Evolutionary conservation across 2,329 filamentous ascomycete genomes (phyloP), one percentile per base, ranked within the genome.

Genomic region (Xylariaceae sp.): DNA sequence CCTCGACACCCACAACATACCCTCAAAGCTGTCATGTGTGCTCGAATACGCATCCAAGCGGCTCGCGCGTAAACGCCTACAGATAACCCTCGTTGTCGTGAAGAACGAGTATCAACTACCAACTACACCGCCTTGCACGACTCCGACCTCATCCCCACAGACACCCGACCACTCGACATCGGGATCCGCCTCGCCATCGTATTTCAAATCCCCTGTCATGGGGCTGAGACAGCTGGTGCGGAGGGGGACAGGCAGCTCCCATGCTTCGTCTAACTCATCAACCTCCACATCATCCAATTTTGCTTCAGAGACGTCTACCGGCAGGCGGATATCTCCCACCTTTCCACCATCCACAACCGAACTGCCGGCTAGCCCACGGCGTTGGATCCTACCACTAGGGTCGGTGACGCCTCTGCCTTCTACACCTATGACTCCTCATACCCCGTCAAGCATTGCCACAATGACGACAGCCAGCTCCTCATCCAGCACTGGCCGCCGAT

Each of bases 1-100:
- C 51, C 76, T 84, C 55, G 79, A 84, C 61, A 72, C 73, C 32
- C 76, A 82, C 59, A 76, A 78, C 54, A 73, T 86, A n/a, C 81
- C 83, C 1, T 68, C 75, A n/a, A 72, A 75, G 41, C 66, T 85
- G 51, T 74, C 70, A 10, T 73, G 75, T 4, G 81, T 81, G 22
- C 75, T 86, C 29, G 81, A 84, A 54, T 82, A 84, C 61, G 73
- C 76, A 13, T 84, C 83, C 0, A 74, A 72, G 57, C 74, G 78
- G 18, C 73, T 86, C 19, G 76, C 80, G 12, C 74, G 74, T 48
- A 84, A 83, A 65, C 71, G 71, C 8, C 67, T 83, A 2, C 76
- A 81, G 62, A 70, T 85, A 49, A 83, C 79, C 16, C 75, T 86
- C 36, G 74, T 85, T 40, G 76, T 83, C 19, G 74, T 83, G 42